A percentile compares a stretch with the other conserved stretches of the same genome.
phyloP scores from a whole-genome alignment of 495 filamentous ascomycete species.

The Lentithecium fluviatile region DNA sequence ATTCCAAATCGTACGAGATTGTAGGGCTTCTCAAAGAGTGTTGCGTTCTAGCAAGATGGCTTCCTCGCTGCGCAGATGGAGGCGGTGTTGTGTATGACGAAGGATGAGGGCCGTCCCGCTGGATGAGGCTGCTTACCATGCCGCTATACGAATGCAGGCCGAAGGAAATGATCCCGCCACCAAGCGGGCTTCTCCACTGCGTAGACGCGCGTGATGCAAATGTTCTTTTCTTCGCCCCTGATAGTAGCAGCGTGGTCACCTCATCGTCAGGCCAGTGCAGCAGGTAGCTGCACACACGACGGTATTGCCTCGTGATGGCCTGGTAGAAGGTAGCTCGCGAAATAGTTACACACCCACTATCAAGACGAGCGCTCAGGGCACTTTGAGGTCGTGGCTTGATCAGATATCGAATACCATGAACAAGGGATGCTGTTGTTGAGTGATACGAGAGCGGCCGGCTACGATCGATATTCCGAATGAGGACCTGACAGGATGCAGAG shows the following conservation, averaged over 20 bases:
- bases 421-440: constrained; percentile 18
- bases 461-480: constrained; percentile 6
- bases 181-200: constrained; percentile 12
- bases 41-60: not conserved
- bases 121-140: constrained; percentile 27
- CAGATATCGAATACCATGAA: constrained; percentile 13
- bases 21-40: not conserved
- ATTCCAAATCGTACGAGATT: constrained; percentile 20
- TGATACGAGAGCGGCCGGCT: not conserved
- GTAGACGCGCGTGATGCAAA: not conserved
- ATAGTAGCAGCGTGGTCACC: not conserved
- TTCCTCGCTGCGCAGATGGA: constrained; percentile 3
- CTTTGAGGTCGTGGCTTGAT: constrained; percentile 9
- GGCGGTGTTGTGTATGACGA: constrained; percentile 3
- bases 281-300: not conserved
- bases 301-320: constrained; percentile 13
- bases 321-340: constrained; percentile 4
- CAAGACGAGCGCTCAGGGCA: constrained; percentile 21
- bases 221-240: not conserved
- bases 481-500: constrained; percentile 16
- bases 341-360: constrained; percentile 8
- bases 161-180: constrained; percentile 23
- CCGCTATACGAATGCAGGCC: constrained; percentile 15
- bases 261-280: constrained; percentile 4
- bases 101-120: constrained; percentile 27